Evolutionary conservation across 1,139 yeast species (phyloP).

Genomic region (Candida sp.): DNA sequence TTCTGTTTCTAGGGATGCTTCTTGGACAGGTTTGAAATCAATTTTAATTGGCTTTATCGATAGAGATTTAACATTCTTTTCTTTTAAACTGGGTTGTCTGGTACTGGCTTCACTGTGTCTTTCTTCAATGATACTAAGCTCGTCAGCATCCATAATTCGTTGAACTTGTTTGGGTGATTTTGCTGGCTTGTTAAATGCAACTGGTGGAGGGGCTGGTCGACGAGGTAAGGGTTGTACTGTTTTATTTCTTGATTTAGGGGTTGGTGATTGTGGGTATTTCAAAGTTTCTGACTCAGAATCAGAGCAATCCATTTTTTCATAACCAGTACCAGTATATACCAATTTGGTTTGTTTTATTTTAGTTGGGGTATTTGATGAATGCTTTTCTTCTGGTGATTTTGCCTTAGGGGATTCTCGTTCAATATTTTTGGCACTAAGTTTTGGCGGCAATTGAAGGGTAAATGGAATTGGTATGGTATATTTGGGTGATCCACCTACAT

Average conservation of each 20-base stretch:
- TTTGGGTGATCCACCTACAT: conserved; percentile 14
- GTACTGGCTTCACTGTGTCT: conserved; percentile 28
- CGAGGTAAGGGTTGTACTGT: conserved; percentile 13
- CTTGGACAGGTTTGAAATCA: neutral
- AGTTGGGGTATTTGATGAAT: conserved; percentile 4
- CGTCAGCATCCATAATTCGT: conserved; percentile 22
- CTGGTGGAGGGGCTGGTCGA: conserved; percentile 21
- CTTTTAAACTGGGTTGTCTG: conserved; percentile 24
- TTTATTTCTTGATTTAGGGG: neutral
- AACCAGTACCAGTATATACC: conserved; percentile 35
- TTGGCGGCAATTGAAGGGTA: conserved; percentile 41
- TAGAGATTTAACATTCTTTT: conserved; percentile 3
- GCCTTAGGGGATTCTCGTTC: neutral
- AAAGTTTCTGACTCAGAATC: neutral
- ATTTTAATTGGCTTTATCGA: conserved; percentile 1
- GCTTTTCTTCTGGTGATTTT: conserved; percentile 6
- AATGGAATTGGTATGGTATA: conserved; percentile 46
- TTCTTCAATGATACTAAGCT: conserved; percentile 44
- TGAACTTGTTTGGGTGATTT: conserved; percentile 16
- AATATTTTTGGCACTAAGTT: conserved; percentile 19
- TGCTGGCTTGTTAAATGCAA: conserved; percentile 14
- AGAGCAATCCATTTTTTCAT: conserved; percentile 29
- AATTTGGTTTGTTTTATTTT: conserved; percentile 18
- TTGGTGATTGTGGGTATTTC: neutral
- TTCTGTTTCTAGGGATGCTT: neutral